A percentile compares a stretch with the other conserved stretches of the same genome.
Conservation (phyloP, 2,329 filamentous ascomycete genomes). For the Trichophyton schoenleinii region DNA sequence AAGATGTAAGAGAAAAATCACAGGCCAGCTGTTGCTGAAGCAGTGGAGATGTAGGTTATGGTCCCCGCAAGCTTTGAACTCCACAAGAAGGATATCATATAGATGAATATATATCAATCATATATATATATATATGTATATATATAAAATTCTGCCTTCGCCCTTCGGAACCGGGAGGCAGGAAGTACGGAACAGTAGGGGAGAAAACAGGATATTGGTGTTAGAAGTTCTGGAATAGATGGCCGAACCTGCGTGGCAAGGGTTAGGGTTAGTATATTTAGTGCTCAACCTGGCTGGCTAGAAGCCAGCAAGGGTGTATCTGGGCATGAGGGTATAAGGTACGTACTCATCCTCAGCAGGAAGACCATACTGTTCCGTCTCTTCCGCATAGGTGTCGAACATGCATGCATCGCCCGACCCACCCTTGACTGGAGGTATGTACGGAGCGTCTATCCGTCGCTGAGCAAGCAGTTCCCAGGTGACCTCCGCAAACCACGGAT, state of each 20-base stretch:
- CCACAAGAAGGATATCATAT: not conserved
- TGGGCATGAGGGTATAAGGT: not conserved
- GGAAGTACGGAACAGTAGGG: not conserved
- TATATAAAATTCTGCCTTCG: too few relatives aligned
- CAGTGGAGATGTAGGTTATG: not conserved
- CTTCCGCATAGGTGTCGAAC: slow-evolving; percentile 96
- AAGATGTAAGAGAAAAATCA: not conserved
- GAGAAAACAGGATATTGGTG: not conserved
- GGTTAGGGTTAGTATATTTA: slow-evolving; percentile 1
- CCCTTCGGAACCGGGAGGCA: not conserved
- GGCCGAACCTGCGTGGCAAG: slow-evolving; percentile 46
- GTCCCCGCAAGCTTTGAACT: not conserved
- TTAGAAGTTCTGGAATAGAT: slow-evolving; percentile 66
- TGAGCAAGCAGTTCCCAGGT: slow-evolving; percentile 90
- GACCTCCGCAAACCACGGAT: slow-evolving; percentile 93
- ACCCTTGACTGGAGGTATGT: slow-evolving; percentile 88
- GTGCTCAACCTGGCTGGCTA: not conserved
- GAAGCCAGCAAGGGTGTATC: not conserved
- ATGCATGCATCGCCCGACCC: slow-evolving; percentile 91
- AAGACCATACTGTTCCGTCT: slow-evolving; percentile 81
- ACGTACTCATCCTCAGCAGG: slow-evolving; percentile 76
- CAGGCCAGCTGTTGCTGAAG: slow-evolving; percentile 7
- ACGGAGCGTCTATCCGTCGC: slow-evolving; percentile 96
- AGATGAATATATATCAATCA: not conserved
- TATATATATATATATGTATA: too few relatives aligned